phyloP scores from a whole-genome alignment of 2,329 filamentous ascomycete species.

The Alternaria longipes region DNA sequence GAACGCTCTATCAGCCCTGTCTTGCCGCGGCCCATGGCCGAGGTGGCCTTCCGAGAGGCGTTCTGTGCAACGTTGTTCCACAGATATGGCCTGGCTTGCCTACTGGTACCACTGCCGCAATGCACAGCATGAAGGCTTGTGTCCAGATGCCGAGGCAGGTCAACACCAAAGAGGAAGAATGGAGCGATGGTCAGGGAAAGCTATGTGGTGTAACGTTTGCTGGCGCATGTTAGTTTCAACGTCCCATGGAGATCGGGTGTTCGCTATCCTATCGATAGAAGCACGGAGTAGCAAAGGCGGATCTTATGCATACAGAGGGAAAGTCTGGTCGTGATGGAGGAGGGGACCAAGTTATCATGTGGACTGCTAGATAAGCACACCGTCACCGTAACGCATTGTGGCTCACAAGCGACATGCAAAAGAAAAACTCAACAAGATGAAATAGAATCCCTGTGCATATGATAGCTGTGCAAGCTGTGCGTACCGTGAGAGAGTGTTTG shows the following conservation, averaged over 20 bases:
- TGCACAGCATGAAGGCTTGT: constrained; percentile 5
- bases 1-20: constrained; percentile 38
- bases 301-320: constrained; percentile 15
- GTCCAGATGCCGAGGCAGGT: constrained; percentile 21
- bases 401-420: not conserved
- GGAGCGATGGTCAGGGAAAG: constrained; percentile 25
- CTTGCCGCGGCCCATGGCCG: not conserved
- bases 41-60: constrained; percentile 31
- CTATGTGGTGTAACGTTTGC: constrained; percentile 17
- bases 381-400: not conserved
- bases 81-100: constrained; percentile 27
- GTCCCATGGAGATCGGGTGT: constrained; percentile 16
- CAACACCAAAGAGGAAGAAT: constrained; percentile 28
- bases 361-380: not conserved
- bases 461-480: not conserved
- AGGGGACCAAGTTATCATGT: not conserved
- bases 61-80: constrained; percentile 38
- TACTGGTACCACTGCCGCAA: not conserved
- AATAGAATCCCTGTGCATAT: not conserved
- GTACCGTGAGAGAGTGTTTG: not conserved
- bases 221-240: constrained; percentile 32
- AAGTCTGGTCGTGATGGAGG: constrained; percentile 8
- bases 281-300: constrained; percentile 28
- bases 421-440: not conserved
- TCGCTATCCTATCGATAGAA: constrained; percentile 19